Conservation (phyloP, 768 basidiomycete species). For the Heimioporus sp. region DNA sequence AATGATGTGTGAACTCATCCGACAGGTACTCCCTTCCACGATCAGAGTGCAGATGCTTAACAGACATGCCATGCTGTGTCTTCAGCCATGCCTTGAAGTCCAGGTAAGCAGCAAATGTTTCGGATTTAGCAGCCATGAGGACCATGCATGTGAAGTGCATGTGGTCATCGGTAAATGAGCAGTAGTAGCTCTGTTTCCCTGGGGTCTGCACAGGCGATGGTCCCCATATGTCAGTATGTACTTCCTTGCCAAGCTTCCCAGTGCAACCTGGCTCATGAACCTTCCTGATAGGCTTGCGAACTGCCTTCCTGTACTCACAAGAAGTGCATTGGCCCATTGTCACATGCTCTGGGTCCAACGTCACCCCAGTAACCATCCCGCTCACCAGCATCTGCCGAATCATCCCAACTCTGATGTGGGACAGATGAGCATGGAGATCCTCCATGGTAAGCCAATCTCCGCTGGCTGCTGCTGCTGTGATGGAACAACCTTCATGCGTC, state of each 20-base stretch:
- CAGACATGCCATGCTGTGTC: too few species aligned
- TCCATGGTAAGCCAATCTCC: not conserved
- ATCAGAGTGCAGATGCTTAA: too few species aligned
- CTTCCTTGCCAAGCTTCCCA: conserved; percentile 2
- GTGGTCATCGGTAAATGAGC: conserved; percentile 10
- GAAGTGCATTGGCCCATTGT: conserved; percentile 11
- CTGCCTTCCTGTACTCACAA: conserved; percentile 9
- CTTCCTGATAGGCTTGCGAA: conserved; percentile 7
- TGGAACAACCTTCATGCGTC: too few species aligned
- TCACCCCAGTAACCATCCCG: conserved; percentile 3
- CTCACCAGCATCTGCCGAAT: conserved; percentile 4
- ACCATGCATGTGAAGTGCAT: conserved; percentile 1
- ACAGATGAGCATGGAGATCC: conserved; percentile 1
- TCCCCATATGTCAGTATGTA: conserved; percentile 13
- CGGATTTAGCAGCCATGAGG: conserved; percentile 2
- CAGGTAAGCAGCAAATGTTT: conserved; percentile 6
- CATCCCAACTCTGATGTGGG: not conserved
- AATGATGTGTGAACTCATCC: too few species aligned
- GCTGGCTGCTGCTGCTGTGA: not conserved
- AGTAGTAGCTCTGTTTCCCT: conserved; percentile 5
- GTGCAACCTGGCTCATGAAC: not conserved
- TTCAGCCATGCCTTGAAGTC: too few species aligned
- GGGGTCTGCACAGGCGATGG: not conserved
- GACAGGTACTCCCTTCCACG: too few species aligned
- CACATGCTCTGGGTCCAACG: not conserved